phyloP scores from a whole-genome alignment of 2,329 filamentous ascomycete species.

The Penicillium thymicola region DNA sequence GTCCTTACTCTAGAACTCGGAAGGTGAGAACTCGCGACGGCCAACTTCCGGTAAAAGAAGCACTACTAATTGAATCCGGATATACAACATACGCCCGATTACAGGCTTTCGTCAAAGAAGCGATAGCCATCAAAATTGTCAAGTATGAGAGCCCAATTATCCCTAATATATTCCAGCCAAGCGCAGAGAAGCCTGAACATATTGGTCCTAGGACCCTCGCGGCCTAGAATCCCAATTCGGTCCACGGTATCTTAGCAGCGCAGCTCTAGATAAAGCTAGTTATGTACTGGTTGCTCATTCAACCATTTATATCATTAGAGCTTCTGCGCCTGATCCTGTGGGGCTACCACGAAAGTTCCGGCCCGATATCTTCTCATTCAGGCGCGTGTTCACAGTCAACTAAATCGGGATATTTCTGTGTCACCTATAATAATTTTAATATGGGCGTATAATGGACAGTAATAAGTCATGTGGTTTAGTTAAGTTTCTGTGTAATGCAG shows the following conservation, averaged over 20 bases:
- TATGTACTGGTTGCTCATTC: background rate
- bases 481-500: background rate
- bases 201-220: background rate
- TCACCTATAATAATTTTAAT: background rate
- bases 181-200: background rate
- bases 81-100: background rate
- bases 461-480: background rate
- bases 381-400: background rate
- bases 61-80: background rate
- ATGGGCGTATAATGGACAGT: background rate
- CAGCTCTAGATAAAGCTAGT: background rate
- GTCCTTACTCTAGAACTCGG: background rate
- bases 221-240: too few relatives aligned
- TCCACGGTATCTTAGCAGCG: too few relatives aligned
- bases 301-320: background rate
- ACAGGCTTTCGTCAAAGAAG: background rate
- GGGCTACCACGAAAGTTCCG: background rate
- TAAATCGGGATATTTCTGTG: background rate
- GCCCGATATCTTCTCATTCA: background rate
- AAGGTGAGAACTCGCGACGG: background rate
- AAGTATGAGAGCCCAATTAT: background rate
- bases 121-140: background rate
- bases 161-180: background rate
- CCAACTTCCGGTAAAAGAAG: background rate
- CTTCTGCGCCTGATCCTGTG: too few relatives aligned